Evolutionary conservation across 1,284 basidiomycete genomes (phyloP).

Genomic region (Malassezia globosa): DNA sequence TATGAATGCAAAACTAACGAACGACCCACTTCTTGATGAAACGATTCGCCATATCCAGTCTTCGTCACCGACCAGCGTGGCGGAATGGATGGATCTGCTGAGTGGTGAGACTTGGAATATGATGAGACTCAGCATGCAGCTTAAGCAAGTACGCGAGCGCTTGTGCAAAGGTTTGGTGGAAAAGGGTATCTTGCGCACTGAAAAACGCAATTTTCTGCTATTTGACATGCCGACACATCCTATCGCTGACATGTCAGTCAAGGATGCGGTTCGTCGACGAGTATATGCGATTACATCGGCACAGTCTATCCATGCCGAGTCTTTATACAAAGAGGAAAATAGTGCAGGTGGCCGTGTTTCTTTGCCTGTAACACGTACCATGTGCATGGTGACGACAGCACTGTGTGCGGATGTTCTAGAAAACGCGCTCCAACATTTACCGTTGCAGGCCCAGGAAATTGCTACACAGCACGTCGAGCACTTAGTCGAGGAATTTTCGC

Average conservation of each 20-base stretch:
- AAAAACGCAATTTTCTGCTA: conserved; percentile 45
- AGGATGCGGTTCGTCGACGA: conserved; percentile 40
- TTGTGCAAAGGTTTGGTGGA: conserved; percentile 45
- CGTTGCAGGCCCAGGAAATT: conserved; percentile 33
- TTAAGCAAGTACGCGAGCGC: conserved; percentile 45
- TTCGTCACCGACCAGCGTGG: conserved; percentile 32
- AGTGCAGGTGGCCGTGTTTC: conserved; percentile 17
- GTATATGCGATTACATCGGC: conserved; percentile 33
- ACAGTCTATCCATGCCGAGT: conserved; percentile 23
- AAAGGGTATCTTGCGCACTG: conserved; percentile 45
- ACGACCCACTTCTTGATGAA: conserved; percentile 44
- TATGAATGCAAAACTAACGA: conserved; percentile 35
- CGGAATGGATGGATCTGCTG: conserved; percentile 44
- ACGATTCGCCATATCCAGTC: conserved; percentile 39
- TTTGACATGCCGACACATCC: conserved; percentile 48
- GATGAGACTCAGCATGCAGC: conserved; percentile 43
- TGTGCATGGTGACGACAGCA: conserved; percentile 38
- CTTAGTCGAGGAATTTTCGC: conserved; percentile 34
- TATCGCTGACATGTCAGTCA: conserved; percentile 34
- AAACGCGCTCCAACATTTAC: conserved; percentile 40
- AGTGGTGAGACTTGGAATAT: conserved; percentile 47
- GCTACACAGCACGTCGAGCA: conserved; percentile 39
- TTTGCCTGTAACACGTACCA: conserved; percentile 30
- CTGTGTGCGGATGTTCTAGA: conserved; percentile 43
- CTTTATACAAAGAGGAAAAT: conserved; percentile 34